Evolutionary conservation across 192 early-diverging fungal genomes (phyloP), one percentile per base, ranked within the genome.

Genomic region (Entophlyctis luteolus): DNA sequence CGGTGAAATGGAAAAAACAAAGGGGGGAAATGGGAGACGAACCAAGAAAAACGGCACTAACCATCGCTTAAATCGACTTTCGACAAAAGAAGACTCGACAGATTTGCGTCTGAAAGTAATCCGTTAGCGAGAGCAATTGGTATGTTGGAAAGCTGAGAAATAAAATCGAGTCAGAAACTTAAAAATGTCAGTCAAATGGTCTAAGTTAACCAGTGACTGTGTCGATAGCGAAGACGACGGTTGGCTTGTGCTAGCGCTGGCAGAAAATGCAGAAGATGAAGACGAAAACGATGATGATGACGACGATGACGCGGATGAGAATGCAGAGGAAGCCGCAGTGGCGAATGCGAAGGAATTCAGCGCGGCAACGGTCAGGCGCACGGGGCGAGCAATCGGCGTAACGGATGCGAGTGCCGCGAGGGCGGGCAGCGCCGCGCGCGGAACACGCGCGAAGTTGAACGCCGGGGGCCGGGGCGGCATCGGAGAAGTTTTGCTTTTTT

Each of bases 51-150:
- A 45, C 42, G 55, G 32, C 8, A 68, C 67, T 55, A 68, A 68
- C 67, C 67, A 68, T 68, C 67, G 48, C 55, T 59, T 39, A 45
- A 27, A 33, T 68, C 67, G 38, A 68, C 52, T 20, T 56, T 68
- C n/a, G 67, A 58, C 22, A 68, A 42, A 20, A 55, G 32, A 12
- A 68, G 31, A 10, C 55, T 59, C 8, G 42, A 58, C 67, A 68
- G 45, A 29, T 36, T 25, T 32, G 29, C 23, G 4, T 68, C 54
- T 14, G 67, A 68, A 25, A 68, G 20, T 42, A 68, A 68, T 68
- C 67, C 67, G 48, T 68, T 68, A 10, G 67, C 67, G 12, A 68
- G 28, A 6, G 67, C 67, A 1, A 47, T 32, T 0, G 67, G 67
- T 0, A 68, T 47, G 55, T 55, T 68, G 37, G 65, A 67, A 23